Conservation (phyloP, 129 eudicot genomes). For the Escallonia rubra region DNA sequence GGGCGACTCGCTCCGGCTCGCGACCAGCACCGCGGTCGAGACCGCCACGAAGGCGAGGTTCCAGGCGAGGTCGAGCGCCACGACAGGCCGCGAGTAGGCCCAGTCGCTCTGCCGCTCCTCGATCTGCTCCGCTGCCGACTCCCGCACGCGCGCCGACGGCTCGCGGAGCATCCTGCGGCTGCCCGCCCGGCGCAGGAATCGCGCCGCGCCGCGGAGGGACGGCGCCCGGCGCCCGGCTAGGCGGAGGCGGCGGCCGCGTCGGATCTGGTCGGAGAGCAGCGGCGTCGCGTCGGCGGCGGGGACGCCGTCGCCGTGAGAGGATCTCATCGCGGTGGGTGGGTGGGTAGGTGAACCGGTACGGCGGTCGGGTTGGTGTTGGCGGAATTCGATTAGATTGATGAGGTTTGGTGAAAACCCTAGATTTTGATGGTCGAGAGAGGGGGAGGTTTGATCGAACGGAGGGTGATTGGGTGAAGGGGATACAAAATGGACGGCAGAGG, state of each 20-base stretch:
- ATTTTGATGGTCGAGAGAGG: neutral
- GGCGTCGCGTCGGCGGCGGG: constrained; percentile 41
- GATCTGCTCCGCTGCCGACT: constrained; percentile 27
- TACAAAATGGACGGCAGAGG: too few species aligned
- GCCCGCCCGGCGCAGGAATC: constrained; percentile 18
- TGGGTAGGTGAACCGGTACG: constrained; percentile 5
- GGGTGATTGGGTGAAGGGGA: too few species aligned
- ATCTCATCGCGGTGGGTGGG: constrained; percentile 14
- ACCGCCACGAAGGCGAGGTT: constrained; percentile 28
- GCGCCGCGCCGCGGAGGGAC: constrained; percentile 16
- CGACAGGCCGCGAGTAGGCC: constrained; percentile 37
- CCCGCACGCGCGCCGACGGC: constrained; percentile 20
- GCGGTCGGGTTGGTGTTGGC: neutral
- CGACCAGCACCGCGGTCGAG: constrained; percentile 16
- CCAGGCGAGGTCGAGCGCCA: constrained; percentile 35
- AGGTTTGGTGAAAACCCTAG: neutral
- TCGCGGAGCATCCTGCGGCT: constrained; percentile 15
- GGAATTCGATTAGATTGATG: too few species aligned
- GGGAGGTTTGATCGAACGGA: neutral
- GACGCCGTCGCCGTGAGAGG: constrained; percentile 25
- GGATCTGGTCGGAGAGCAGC: constrained; percentile 32
- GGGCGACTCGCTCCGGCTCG: constrained; percentile 21
- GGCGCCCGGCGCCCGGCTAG: constrained; percentile 12
- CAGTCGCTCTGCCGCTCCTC: constrained; percentile 41
- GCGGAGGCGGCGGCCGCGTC: constrained; percentile 13